phyloP scores from a whole-genome alignment of 108 stramenopile genomes.

The Asterionellopsis glacialis region DNA sequence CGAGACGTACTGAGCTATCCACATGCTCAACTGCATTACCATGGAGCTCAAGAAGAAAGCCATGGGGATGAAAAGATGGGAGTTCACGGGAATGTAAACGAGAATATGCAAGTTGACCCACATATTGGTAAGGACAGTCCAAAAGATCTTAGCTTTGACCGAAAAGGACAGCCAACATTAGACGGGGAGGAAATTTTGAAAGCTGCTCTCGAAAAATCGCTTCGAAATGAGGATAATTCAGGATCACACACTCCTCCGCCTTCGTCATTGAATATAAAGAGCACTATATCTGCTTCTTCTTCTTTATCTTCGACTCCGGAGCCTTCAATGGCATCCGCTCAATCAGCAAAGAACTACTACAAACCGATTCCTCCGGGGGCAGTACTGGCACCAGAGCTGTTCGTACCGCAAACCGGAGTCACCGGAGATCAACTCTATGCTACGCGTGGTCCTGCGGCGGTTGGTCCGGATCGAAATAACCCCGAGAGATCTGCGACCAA shows the following conservation, averaged over 20 bases:
- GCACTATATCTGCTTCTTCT: slow-evolving; percentile 43
- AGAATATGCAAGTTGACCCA: background rate
- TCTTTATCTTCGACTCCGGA: slow-evolving; percentile 60
- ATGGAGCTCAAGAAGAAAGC: too few relatives aligned
- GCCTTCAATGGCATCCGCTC: slow-evolving; percentile 36
- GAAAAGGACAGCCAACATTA: background rate
- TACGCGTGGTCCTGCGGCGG: background rate
- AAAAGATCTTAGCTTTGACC: background rate
- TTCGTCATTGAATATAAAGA: slow-evolving; percentile 29
- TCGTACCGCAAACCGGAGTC: too few relatives aligned
- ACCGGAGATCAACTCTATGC: background rate
- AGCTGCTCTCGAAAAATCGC: slow-evolving; percentile 7
- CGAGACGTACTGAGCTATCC: slow-evolving; percentile 80
- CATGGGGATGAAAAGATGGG: slow-evolving; percentile 7
- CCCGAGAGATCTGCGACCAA: too few relatives aligned
- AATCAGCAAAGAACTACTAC: background rate
- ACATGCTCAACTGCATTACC: slow-evolving; percentile 34
- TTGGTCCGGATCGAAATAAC: background rate
- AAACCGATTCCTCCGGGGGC: slow-evolving; percentile 7
- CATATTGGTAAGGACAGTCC: background rate
- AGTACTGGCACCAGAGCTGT: slow-evolving; percentile 11
- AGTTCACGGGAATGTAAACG: background rate
- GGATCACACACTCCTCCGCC: slow-evolving; percentile 29
- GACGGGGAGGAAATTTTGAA: slow-evolving; percentile 4
- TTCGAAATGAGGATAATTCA: background rate